Conservation (phyloP, 2,329 filamentous ascomycete genomes). For the Sarocladium kiliense region DNA sequence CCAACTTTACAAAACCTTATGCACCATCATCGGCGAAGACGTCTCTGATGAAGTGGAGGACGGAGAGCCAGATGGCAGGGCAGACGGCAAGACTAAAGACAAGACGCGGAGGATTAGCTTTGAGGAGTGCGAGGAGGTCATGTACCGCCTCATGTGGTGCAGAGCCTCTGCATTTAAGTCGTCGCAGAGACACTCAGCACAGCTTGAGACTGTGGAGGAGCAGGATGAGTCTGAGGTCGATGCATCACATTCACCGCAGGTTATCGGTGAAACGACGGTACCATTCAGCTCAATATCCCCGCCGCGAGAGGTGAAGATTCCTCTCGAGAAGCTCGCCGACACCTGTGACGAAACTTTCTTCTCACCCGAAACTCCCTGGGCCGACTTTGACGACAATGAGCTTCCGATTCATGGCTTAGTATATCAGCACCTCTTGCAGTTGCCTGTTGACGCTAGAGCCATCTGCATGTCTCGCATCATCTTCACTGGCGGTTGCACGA, state of each 20-base stretch:
- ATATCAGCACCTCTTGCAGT: constrained; percentile 67
- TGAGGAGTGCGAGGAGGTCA: constrained; percentile 75
- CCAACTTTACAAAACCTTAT: constrained; percentile 61
- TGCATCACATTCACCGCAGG: constrained; percentile 18
- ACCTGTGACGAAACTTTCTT: constrained; percentile 76
- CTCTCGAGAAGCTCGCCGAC: constrained; percentile 65
- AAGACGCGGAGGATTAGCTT: constrained; percentile 51
- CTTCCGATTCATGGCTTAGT: constrained; percentile 70
- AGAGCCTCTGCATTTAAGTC: constrained; percentile 25
- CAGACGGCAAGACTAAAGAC: not conserved
- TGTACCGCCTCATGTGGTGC: constrained; percentile 76
- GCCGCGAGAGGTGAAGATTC: constrained; percentile 54
- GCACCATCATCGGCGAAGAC: constrained; percentile 17
- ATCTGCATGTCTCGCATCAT: constrained; percentile 85
- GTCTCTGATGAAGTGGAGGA: not conserved
- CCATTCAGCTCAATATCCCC: constrained; percentile 41
- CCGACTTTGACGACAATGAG: constrained; percentile 80
- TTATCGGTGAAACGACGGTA: constrained; percentile 7
- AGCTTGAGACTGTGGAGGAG: constrained; percentile 47
- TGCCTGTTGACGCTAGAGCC: constrained; percentile 78
- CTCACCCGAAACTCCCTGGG: constrained; percentile 41
- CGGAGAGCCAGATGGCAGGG: constrained; percentile 10
- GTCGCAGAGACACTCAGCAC: constrained; percentile 31
- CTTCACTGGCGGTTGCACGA: constrained; percentile 76
- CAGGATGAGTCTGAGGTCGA: constrained; percentile 47